phyloP scores from a whole-genome alignment of 1,284 basidiomycete species.

The Heterobasidion irregulare region DNA sequence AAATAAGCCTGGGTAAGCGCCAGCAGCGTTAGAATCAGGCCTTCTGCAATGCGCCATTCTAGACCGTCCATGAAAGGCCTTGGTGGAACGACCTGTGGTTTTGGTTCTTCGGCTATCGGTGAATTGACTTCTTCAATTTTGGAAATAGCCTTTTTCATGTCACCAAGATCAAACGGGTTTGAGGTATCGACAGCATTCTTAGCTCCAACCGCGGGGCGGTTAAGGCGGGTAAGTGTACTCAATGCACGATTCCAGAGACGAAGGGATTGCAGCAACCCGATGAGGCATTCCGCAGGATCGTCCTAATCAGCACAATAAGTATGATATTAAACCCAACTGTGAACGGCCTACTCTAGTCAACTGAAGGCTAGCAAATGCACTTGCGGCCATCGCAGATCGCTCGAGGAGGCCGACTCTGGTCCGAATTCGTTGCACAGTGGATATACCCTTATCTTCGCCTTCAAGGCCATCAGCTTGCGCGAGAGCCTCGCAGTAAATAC shows the following conservation, averaged over 20 bases:
- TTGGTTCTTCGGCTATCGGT: slow-evolving; percentile 6
- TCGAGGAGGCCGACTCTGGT: slow-evolving; percentile 53
- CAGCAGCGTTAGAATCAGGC: slow-evolving; percentile 58
- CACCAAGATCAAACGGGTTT: slow-evolving; percentile 54
- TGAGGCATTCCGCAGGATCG: slow-evolving; percentile 52
- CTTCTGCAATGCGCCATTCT: slow-evolving; percentile 72
- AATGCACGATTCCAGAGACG: slow-evolving; percentile 77
- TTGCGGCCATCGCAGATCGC: slow-evolving; percentile 63
- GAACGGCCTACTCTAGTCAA: slow-evolving; percentile 42
- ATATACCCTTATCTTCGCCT: slow-evolving; percentile 31
- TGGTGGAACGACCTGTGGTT: slow-evolving; percentile 6
- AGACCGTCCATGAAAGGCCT: slow-evolving; percentile 40
- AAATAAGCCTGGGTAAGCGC: slow-evolving; percentile 56
- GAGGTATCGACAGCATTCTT: slow-evolving; percentile 20
- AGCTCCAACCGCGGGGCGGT: slow-evolving; percentile 22
- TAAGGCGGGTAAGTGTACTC: slow-evolving; percentile 60
- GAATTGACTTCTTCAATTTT: slow-evolving; percentile 10
- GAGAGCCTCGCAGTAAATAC: slow-evolving; percentile 51
- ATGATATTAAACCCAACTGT: neutral
- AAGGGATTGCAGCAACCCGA: slow-evolving; percentile 61
- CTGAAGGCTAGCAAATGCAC: slow-evolving; percentile 61
- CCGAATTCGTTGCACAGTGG: slow-evolving; percentile 50
- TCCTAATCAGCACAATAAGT: slow-evolving; percentile 35
- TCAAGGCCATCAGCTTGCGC: slow-evolving; percentile 32
- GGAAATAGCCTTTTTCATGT: slow-evolving; percentile 27